A percentile compares a stretch with the other conserved stretches of the same genome.
Evolutionary conservation across 495 filamentous ascomycete genomes (phyloP).

Genomic region (Thermothielavioides terrestris): DNA sequence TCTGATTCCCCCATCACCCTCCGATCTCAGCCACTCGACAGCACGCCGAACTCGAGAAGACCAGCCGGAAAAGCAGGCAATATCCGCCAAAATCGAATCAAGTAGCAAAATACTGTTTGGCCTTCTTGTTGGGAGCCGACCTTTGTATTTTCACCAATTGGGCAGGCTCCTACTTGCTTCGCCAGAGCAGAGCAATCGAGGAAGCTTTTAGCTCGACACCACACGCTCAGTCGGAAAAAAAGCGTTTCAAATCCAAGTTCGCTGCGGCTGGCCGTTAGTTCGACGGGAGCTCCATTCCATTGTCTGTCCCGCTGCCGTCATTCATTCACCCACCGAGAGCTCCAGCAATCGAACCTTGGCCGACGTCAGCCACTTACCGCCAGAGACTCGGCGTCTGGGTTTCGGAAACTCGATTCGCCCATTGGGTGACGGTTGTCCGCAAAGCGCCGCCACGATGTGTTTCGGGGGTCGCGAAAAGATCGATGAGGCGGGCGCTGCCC

Average conservation of each 20-base stretch:
- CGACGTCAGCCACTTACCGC: slow-evolving; percentile 4
- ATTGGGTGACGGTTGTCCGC: not conserved
- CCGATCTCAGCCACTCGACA: not conserved
- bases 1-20: slow-evolving; percentile 1
- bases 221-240: too few relatives aligned
- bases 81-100: not conserved
- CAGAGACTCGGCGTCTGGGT: not conserved
- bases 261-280: too few relatives aligned
- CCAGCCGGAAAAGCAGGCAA: not conserved
- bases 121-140: not conserved
- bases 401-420: too few relatives aligned
- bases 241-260: not conserved
- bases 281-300: not conserved
- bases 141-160: not conserved
- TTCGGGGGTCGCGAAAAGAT: slow-evolving; percentile 48
- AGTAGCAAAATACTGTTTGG: not conserved
- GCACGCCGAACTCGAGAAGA: not conserved
- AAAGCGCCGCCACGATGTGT: slow-evolving; percentile 45
- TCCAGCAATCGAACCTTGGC: not conserved
- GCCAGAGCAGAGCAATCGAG: too few relatives aligned
- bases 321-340: not conserved
- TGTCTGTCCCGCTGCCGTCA: not conserved
- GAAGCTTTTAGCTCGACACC: too few relatives aligned
- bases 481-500: slow-evolving; percentile 39
- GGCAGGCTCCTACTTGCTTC: not conserved